Evolutionary conservation across 2,329 filamentous ascomycete species (phyloP).

Genomic region (Magnaporthiopsis rhizophila): DNA sequence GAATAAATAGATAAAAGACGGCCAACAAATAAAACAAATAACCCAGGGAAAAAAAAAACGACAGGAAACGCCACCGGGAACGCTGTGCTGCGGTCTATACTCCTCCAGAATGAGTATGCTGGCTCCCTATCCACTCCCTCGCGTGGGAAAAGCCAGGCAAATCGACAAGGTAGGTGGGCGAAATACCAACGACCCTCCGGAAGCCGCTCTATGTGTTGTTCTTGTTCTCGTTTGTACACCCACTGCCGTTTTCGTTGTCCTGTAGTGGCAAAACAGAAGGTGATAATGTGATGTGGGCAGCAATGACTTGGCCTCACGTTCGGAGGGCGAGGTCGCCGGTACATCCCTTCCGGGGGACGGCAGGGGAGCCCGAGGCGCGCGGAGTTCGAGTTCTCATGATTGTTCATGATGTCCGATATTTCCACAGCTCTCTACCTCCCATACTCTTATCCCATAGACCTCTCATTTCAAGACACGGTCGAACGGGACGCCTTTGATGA

Average conservation of each 20-base stretch:
- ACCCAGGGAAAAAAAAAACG: not conserved
- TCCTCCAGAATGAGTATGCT: not conserved
- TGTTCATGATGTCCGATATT: not conserved
- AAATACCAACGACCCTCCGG: not conserved
- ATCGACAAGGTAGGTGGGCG: not conserved
- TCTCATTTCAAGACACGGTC: slow-evolving; percentile 65
- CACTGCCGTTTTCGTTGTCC: not conserved
- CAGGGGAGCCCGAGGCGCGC: too few relatives aligned
- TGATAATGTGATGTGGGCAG: not conserved
- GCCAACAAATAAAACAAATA: not conserved
- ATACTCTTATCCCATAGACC: slow-evolving; percentile 12
- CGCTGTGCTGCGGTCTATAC: not conserved
- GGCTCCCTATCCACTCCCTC: not conserved
- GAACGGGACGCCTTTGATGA: slow-evolving; percentile 63
- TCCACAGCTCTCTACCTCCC: too few relatives aligned
- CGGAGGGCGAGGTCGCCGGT: not conserved
- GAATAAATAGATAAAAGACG: not conserved
- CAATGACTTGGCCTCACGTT: not conserved
- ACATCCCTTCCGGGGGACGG: too few relatives aligned
- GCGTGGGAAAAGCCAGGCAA: not conserved
- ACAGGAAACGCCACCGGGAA: not conserved
- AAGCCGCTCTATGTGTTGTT: not conserved
- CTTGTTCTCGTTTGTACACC: not conserved
- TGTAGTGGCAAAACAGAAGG: not conserved
- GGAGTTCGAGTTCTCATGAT: not conserved